Percentiles rank a stretch among this genome's conserved stretches.
Evolutionary conservation across 164 flowering plant genomes (phyloP).

Genomic region (Amborella trichopoda): DNA sequence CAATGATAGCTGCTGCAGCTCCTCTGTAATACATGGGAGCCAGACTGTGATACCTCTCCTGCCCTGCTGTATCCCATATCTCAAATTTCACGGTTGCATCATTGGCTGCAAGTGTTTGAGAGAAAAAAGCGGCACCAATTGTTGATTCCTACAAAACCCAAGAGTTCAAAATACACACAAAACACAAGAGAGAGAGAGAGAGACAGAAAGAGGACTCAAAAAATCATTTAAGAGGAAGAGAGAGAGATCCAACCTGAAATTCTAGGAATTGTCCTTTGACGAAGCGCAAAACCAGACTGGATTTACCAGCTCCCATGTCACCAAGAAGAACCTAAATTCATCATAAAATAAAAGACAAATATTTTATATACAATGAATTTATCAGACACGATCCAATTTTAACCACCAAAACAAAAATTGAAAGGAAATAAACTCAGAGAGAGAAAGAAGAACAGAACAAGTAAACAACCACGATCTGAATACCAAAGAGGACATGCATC

Average conservation of each 20-base stretch:
- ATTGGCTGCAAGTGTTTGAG: conserved; percentile 33
- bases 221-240: not conserved
- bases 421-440: not conserved
- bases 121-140: conserved; percentile 59
- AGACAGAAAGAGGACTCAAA: not conserved
- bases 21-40: conserved; percentile 70
- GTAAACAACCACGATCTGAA: not conserved
- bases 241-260: conserved; percentile 22
- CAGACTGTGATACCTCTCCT: conserved; percentile 54
- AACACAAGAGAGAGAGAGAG: too few species aligned
- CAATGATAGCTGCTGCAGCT: conserved; percentile 57
- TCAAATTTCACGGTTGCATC: conserved; percentile 55
- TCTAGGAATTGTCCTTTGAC: conserved; percentile 54
- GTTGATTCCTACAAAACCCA: conserved; percentile 43
- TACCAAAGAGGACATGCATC: not conserved
- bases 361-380: not conserved
- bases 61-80: conserved; percentile 73
- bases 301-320: conserved; percentile 60
- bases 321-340: conserved; percentile 47
- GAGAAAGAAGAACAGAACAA: not conserved
- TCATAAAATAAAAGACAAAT: not conserved
- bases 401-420: not conserved
- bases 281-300: conserved; percentile 51
- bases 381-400: not conserved
- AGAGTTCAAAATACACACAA: too few species aligned